Evolutionary conservation across 1,284 basidiomycete species (phyloP).

Genomic region (Ustilago xerochloae): DNA sequence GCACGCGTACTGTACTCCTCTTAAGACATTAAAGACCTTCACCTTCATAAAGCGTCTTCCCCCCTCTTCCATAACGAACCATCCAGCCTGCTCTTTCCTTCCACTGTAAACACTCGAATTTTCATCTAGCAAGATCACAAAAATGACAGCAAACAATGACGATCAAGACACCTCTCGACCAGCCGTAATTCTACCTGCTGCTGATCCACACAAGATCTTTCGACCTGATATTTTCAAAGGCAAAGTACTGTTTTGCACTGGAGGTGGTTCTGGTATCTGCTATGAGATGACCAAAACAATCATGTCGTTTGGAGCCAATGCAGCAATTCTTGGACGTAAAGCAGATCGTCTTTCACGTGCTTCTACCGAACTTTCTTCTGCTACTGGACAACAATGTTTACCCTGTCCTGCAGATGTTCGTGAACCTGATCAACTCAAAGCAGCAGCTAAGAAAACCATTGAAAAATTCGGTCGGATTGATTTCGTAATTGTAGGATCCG

Average conservation of each 20-base stretch:
- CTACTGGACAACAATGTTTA: conserved; percentile 78
- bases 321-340: conserved; percentile 87
- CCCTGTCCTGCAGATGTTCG: conserved; percentile 85
- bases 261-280: conserved; percentile 79
- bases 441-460: conserved; percentile 80
- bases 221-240: conserved; percentile 84
- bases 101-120: not conserved
- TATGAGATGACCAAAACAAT: conserved; percentile 77
- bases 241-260: conserved; percentile 91
- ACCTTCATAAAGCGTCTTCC: not conserved
- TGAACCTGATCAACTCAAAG: conserved; percentile 77
- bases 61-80: not conserved
- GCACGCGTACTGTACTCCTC: too few species aligned
- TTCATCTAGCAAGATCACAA: not conserved
- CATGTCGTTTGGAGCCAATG: conserved; percentile 87
- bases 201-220: conserved; percentile 71
- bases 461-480: conserved; percentile 87
- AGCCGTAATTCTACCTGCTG: conserved; percentile 30
- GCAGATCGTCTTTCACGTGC: conserved; percentile 79
- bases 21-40: too few species aligned
- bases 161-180: conserved; percentile 23
- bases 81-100: not conserved
- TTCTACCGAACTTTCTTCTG: conserved; percentile 78
- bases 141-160: not conserved
- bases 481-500: conserved; percentile 88